Evolutionary conservation across 75 land plant species (phyloP).

Genomic region (Picea sitchensis): DNA sequence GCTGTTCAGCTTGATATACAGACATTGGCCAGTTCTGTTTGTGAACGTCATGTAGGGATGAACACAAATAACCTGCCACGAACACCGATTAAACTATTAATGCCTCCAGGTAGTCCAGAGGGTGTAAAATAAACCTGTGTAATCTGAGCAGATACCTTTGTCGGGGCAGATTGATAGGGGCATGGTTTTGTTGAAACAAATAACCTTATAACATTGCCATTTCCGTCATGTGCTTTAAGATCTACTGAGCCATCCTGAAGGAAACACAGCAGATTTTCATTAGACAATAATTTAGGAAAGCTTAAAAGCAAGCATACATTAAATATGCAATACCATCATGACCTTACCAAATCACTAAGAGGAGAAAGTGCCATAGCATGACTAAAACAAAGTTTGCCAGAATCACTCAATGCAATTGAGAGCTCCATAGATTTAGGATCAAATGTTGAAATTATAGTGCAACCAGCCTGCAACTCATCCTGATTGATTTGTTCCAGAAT

Average conservation of each 20-base stretch:
- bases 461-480: constrained; percentile 65
- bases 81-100: not conserved
- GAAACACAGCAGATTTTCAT: not conserved
- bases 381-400: constrained; percentile 42
- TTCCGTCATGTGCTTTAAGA: constrained; percentile 64
- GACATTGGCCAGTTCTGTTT: constrained; percentile 73
- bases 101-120: not conserved
- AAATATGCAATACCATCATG: not conserved
- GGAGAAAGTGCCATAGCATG: constrained; percentile 63
- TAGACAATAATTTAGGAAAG: no score
- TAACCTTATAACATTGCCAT: constrained; percentile 50
- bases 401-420: constrained; percentile 44
- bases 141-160: constrained; percentile 60
- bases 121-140: not conserved
- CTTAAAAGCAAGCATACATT: not conserved
- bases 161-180: constrained; percentile 72
- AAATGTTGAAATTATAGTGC: constrained; percentile 61
- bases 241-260: constrained; percentile 87
- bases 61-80: constrained; percentile 62
- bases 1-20: constrained; percentile 51
- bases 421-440: constrained; percentile 65
- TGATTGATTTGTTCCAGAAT: constrained; percentile 55
- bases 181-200: constrained; percentile 72
- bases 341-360: constrained; percentile 73
- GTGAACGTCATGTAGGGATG: constrained; percentile 95